Evolutionary conservation across 1,139 yeast species (phyloP).

Genomic region (Geotrichum siamense): DNA sequence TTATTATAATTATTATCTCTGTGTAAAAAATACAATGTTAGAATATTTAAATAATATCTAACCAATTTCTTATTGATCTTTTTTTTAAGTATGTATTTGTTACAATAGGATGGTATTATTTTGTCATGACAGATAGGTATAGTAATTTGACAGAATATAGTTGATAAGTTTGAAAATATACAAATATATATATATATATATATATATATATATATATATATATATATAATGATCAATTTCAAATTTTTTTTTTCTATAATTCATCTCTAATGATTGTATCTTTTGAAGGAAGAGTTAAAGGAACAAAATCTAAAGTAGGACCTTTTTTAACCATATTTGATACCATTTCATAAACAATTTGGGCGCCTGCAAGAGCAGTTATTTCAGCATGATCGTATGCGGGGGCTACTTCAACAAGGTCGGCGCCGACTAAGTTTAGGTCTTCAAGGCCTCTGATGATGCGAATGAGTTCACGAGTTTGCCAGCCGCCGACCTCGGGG

Average conservation of each 20-base stretch:
- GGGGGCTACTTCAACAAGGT: slow-evolving; percentile 72
- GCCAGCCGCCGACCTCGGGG: slow-evolving; percentile 75
- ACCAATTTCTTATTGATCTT: too few species aligned
- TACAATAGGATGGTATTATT: too few species aligned
- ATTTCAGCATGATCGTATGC: slow-evolving; percentile 64
- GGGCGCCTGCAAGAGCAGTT: slow-evolving; percentile 72
- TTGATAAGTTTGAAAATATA: too few species aligned
- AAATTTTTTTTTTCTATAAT: not conserved
- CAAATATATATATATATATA: not conserved
- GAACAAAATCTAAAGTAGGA: slow-evolving; percentile 16
- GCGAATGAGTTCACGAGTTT: slow-evolving; percentile 65
- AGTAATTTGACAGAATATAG: too few species aligned
- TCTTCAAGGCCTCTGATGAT: slow-evolving; percentile 52
- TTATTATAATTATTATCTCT: too few species aligned
- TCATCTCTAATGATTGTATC: slow-evolving; percentile 4
- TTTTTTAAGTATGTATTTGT: too few species aligned
- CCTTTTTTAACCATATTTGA: slow-evolving; percentile 70
- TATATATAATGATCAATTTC: too few species aligned
- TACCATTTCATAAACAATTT: slow-evolving; percentile 59
- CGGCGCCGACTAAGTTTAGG: slow-evolving; percentile 66
- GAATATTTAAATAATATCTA: too few species aligned
- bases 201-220: too few species aligned
- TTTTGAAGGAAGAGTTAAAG: not conserved
- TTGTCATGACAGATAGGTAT: too few species aligned
- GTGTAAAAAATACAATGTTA: too few species aligned